Conservation (phyloP, 2,329 filamentous ascomycete genomes). For the Fusarium praegraminearum region DNA sequence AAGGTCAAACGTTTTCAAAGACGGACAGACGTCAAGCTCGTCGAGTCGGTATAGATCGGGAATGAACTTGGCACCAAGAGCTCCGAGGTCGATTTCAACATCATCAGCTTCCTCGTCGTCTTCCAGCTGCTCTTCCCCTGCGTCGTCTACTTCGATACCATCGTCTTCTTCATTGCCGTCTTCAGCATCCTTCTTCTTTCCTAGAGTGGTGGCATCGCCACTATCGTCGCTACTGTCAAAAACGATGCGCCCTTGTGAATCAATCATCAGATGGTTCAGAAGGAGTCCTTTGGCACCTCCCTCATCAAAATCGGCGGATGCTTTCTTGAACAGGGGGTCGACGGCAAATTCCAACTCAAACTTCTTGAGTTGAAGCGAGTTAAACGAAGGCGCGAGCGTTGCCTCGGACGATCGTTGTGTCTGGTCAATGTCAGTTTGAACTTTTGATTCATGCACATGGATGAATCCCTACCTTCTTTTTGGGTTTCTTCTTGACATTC, state of each 20-base stretch:
- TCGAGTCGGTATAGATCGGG: slow-evolving; percentile 82
- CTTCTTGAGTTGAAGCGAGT: slow-evolving; percentile 92
- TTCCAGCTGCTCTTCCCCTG: slow-evolving; percentile 49
- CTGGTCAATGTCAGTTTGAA: slow-evolving; percentile 50
- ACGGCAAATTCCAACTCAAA: slow-evolving; percentile 97
- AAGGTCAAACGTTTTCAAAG: slow-evolving; percentile 91
- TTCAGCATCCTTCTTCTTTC: slow-evolving; percentile 55
- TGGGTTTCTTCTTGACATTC: slow-evolving; percentile 71
- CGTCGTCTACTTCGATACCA: slow-evolving; percentile 53
- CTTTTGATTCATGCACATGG: background rate
- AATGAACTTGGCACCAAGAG: slow-evolving; percentile 85
- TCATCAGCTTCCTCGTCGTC: slow-evolving; percentile 58
- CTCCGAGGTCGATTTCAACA: slow-evolving; percentile 81
- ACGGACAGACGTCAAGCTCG: slow-evolving; percentile 92
- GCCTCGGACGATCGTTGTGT: slow-evolving; percentile 86
- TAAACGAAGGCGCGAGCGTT: slow-evolving; percentile 91
- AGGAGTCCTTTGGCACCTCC: slow-evolving; percentile 95
- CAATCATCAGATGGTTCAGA: slow-evolving; percentile 96
- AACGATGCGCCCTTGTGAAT: slow-evolving; percentile 90
- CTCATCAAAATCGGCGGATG: slow-evolving; percentile 97
- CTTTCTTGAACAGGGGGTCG: slow-evolving; percentile 99
- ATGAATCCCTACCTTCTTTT: slow-evolving; percentile 74
- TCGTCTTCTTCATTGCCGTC: slow-evolving; percentile 56
- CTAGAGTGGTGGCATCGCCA: slow-evolving; percentile 59
- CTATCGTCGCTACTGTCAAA: slow-evolving; percentile 97